Base-by-base conservation (phyloP, 2,329 filamentous ascomycete genomes). In the Xylariaceae sp. region DNA sequence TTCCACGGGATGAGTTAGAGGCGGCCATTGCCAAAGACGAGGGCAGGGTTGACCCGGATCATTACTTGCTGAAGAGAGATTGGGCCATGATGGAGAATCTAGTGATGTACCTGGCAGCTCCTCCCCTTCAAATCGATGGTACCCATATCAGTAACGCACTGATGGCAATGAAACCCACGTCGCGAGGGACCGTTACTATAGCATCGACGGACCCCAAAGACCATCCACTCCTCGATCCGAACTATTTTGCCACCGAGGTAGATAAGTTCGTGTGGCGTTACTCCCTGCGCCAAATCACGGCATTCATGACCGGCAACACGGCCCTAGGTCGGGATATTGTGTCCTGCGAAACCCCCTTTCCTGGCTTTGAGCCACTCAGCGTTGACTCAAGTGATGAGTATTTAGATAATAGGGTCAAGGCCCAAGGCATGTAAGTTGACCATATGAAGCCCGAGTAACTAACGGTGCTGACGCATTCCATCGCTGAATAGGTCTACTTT, bases 21-120 rank as follows among this genome's bases (percentile, higher is more conserved):
- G 55, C 56, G 1, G 67, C 66, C 3, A 64, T 67, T 21, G 54
- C 60, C n/a, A 60, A 63, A 49, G 67, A 70, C 33, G 66, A 68
- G 33, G 64, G 66, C 16, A 37, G 48, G 16, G 50, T 49, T 9
- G 19, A 39, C n/a, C 50, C 47, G 5, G 37, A 60, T 26, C 65
- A 69, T 31, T 56, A 58, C 24, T 51, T 67, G 14, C 58, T 68
- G 2, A 62, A 61, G 29, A 52, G 57, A 36, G 39, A 60, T 16
- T 62, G 60, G 33, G 61, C 62, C 5, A 44, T 69, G 44, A 64
- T 67, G 56, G 69, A 69, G 49, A 67, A 53, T 21, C 43, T 69
- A 1, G 50, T 69, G 21, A 49, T 69, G 44, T 68, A 69, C 46
- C 4, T 63, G 3, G 45, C 37, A 4, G 14, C 46, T 7, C 56